phyloP scores from a whole-genome alignment of 192 early-diverging fungal species.

The Entomortierella chlamydospora region DNA sequence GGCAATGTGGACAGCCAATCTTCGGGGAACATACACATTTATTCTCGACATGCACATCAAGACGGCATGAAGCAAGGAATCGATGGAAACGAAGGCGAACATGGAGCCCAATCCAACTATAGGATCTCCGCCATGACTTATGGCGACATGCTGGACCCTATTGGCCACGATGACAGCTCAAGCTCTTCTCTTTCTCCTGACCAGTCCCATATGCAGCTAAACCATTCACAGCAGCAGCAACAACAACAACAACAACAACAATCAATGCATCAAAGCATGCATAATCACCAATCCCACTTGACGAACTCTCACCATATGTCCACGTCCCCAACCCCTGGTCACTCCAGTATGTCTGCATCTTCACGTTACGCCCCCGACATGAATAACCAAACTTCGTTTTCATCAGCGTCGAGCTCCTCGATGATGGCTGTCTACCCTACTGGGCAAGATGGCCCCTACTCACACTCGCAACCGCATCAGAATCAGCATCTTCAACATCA shows the following conservation, averaged over 20 bases:
- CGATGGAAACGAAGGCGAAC: neutral
- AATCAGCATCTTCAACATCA: slow-evolving; percentile 22
- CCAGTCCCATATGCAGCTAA: slow-evolving; percentile 17
- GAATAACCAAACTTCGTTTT: slow-evolving; percentile 1
- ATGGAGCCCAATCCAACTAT: neutral
- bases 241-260: slow-evolving; percentile 13
- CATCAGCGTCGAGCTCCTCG: neutral
- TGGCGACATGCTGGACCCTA: slow-evolving; percentile 39
- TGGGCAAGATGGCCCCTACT: slow-evolving; percentile 12
- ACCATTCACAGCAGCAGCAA: slow-evolving; percentile 6
- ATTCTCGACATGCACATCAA: neutral
- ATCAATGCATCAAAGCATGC: slow-evolving; percentile 8
- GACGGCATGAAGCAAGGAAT: slow-evolving; percentile 18
- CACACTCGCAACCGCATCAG: slow-evolving; percentile 21
- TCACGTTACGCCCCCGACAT: slow-evolving; percentile 16
- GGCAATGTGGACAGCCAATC: slow-evolving; percentile 7
- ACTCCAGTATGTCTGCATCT: slow-evolving; percentile 5
- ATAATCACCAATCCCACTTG: slow-evolving; percentile 9
- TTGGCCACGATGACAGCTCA: slow-evolving; percentile 22
- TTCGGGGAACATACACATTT: neutral
- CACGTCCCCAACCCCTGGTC: slow-evolving; percentile 5
- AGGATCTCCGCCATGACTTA: slow-evolving; percentile 27
- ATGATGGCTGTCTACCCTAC: slow-evolving; percentile 7
- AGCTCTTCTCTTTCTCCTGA: slow-evolving; percentile 45
- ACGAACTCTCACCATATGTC: slow-evolving; percentile 10